Conservation (phyloP, 225 moss, liverwort and hornwort genomes). For the Pseudisothecium myosuroides region DNA sequence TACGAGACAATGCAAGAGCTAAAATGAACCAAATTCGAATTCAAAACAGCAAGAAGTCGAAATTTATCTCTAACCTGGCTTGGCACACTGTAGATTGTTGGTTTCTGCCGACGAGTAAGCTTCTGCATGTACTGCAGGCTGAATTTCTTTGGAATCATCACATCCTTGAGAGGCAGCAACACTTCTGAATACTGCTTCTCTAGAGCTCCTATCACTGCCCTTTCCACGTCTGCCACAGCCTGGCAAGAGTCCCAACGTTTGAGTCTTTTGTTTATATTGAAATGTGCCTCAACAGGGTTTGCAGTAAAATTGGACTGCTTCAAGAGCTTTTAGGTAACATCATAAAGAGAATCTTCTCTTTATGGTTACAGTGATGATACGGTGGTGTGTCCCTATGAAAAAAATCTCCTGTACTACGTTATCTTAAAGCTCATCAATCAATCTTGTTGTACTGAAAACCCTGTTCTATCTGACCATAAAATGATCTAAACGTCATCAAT, state of each 20-base stretch:
- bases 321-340: not conserved
- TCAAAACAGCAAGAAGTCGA: not conserved
- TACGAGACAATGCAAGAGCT: not conserved
- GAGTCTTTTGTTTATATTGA: not conserved
- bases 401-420: too few relatives aligned
- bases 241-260: not conserved
- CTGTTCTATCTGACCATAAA: too few relatives aligned
- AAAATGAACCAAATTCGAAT: too few relatives aligned
- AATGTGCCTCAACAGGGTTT: not conserved
- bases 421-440: too few relatives aligned
- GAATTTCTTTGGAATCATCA: constrained; percentile 89
- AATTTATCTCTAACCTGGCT: constrained; percentile 23
- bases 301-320: not conserved
- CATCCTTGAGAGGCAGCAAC: constrained; percentile 76
- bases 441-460: not conserved
- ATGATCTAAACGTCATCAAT: not conserved
- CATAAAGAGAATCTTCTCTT: not conserved
- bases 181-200: constrained; percentile 95
- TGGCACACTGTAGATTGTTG: constrained; percentile 82
- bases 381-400: not conserved
- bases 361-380: too few relatives aligned
- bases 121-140: constrained; percentile 97
- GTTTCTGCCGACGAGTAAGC: constrained; percentile 84
- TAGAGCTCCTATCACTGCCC: constrained; percentile 74
- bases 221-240: constrained; percentile 94